Evolutionary conservation across 1,139 yeast genomes (phyloP), one percentile per base, ranked within the genome.

Genomic region (Zygosaccharomyces sapae): DNA sequence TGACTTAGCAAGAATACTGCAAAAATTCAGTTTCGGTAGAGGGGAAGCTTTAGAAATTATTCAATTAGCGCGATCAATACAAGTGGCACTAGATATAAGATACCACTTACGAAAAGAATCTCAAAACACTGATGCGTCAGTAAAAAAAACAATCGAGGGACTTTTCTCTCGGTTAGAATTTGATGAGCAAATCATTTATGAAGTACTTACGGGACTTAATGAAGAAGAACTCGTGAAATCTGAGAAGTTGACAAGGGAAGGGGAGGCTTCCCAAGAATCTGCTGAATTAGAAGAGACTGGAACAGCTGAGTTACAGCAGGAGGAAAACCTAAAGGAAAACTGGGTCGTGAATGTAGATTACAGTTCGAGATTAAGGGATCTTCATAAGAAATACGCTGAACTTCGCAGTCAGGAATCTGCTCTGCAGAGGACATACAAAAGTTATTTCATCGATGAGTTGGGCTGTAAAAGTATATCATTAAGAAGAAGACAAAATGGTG

Each of bases 1-100:
- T 8, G 88, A 82, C 63, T 65, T 79, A 3, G 70, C 73, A 13
- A 72, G 88, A 47, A 70, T 79, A 6, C 55, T 83, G 3, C 86
- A 83, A 55, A 70, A 79, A 44, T 65, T 79, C 43, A 66, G 73
- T 7, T 63, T 76, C 49, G 74, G 73, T 6, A 66, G 71, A 41
- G 76, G 76, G 0, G 71, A 68, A 22, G 72, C 78, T 0, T 49
- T 68, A 16, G 82, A 78, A 40, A 57, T 79, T 38, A 57, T 75
- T 2, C 68, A 72, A 13, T 56, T 77, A 4, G 73, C 79, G 0
- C 62, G 63, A 16, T 71, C 79, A 0, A 60, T 79, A 4, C 55
- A 57, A 13, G 46, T 56, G 0, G 61, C 62, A 1, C 33, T 37
- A 16, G 49, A 48, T 2, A 49, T 66, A 8, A 44, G 51, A 3